Conservation (phyloP, 306 rosid species). For the Vigna reflexopilosa region DNA sequence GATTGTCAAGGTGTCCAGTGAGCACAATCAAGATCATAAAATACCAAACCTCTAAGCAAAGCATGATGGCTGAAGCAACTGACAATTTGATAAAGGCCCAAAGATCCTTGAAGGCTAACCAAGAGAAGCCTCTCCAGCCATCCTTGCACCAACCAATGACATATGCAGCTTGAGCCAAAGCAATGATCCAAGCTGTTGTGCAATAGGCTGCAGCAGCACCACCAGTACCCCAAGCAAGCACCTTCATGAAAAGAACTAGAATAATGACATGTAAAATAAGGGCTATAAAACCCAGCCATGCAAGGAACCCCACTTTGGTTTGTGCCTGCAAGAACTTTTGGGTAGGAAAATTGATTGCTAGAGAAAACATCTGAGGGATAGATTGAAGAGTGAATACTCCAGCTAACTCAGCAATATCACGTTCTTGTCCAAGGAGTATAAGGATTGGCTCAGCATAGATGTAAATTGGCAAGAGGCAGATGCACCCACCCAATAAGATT, state of each 20-base stretch:
- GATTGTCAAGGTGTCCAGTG: conserved; percentile 92
- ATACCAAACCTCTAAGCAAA: conserved; percentile 96
- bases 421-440: conserved; percentile 80
- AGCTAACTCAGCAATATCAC: conserved; percentile 72
- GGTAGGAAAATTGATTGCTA: conserved; percentile 81
- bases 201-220: conserved; percentile 91
- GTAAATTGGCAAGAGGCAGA: conserved; percentile 73
- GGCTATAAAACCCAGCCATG: conserved; percentile 80
- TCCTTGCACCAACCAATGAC: conserved; percentile 81
- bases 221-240: conserved; percentile 70
- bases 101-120: conserved; percentile 83
- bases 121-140: conserved; percentile 89
- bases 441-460: conserved; percentile 67
- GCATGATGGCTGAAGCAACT: conserved; percentile 92
- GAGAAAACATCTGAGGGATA: conserved; percentile 91
- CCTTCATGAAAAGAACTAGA: conserved; percentile 52
- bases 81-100: conserved; percentile 86
- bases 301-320: conserved; percentile 72
- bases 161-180: conserved; percentile 74
- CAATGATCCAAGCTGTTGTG: conserved; percentile 76
- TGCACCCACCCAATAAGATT: conserved; percentile 64
- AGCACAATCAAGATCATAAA: conserved; percentile 95
- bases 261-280: conserved; percentile 54
- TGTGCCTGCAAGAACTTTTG: conserved; percentile 97
- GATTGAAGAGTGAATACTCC: conserved; percentile 79